A percentile compares a stretch with the other conserved stretches of the same genome.
These are phyloP conservation scores for Phylloporus sp. DNA, from an alignment of 768 basidiomycete species.

Conservation along the genomic window DNA sequence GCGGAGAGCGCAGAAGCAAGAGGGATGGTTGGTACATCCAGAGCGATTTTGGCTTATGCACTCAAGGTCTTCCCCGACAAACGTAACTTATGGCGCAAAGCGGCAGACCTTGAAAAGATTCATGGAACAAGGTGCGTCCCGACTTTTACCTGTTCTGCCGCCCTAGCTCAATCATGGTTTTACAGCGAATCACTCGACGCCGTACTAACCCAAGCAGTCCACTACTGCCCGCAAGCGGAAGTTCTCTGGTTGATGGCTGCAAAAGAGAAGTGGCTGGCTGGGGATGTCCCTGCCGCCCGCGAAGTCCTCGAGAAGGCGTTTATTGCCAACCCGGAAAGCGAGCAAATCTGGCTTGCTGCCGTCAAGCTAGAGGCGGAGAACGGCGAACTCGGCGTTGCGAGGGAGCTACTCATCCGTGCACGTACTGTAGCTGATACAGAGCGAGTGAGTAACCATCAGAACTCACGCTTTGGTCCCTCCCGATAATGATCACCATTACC, in stretches of 20 bases:
- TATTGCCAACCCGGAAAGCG: constrained; percentile 92
- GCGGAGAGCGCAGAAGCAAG: constrained; percentile 76
- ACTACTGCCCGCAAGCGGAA: constrained; percentile 92
- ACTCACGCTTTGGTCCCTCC: background rate
- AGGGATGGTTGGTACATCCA: constrained; percentile 74
- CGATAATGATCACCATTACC: background rate
- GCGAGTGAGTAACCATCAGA: constrained; percentile 48
- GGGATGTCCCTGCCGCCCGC: constrained; percentile 88
- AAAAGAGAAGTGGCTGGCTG: constrained; percentile 92
- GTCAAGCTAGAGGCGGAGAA: constrained; percentile 97
- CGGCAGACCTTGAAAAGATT: constrained; percentile 89
- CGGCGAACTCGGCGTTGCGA: constrained; percentile 80
- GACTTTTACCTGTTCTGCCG: background rate
- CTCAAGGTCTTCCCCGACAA: constrained; percentile 88
- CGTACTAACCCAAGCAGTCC: constrained; percentile 77
- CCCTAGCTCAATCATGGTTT: constrained; percentile 3
- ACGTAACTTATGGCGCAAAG: constrained; percentile 81
- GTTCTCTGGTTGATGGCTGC: constrained; percentile 97
- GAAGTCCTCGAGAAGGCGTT: constrained; percentile 87
- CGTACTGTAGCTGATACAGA: constrained; percentile 90
- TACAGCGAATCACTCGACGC: constrained; percentile 74
- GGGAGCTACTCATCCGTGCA: constrained; percentile 83
- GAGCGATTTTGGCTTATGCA: constrained; percentile 88
- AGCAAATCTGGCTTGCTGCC: constrained; percentile 96
- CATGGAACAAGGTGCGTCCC: constrained; percentile 73